Evolutionary conservation across 768 basidiomycete genomes (phyloP), one percentile per base, ranked within the genome.

Genomic region (Lentinula detonsa): DNA sequence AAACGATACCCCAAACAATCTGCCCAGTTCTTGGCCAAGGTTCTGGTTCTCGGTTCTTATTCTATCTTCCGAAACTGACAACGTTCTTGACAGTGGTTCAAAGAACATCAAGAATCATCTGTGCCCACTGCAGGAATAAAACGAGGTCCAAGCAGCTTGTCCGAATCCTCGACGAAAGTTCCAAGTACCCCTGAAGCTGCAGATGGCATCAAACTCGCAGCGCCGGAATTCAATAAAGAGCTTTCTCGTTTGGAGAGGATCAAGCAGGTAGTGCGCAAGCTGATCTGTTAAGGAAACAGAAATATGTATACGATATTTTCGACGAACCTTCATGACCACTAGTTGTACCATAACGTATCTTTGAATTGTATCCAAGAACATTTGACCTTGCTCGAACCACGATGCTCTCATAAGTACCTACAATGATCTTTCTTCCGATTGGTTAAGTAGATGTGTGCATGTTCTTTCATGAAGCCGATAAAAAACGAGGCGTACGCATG

Each of bases 1-100:
- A 76, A 84, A 72, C 77, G 87, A 18, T 81, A 79, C 66, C 85
- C 86, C 15, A 88, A 89, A 67, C 81, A 80, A 15, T 86, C 83
- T 13, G 83, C 80, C 34, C 77, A 76, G 61, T 85, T 85, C 72
- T 67, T 87, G 13, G 67, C 80, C 49, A 75, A 86, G 76, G 85
- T 83, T 59, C 50, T 34, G 13, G 10, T 15, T 11, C 28, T 2
- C 16, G 10, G 15, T 31, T n/a, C 49, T 49, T 23, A 23, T n/a
- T 8, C 8, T 28, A 18, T 28, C 61, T 42, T 57, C 39, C 23
- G 34, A 21, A 43, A 40, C 4, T 45, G 21, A 48, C 21, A n/a
- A 48, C 8, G 9, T 42, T 35, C 37, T 9, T 62, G 34, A 35
- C 58, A 80, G 78, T 79, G 75, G 75, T 79, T 80, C 65, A 70